Percentiles rank a stretch among this genome's conserved stretches.
Conservation (phyloP, 345 rosid genomes). For the Citrus trifoliata region DNA sequence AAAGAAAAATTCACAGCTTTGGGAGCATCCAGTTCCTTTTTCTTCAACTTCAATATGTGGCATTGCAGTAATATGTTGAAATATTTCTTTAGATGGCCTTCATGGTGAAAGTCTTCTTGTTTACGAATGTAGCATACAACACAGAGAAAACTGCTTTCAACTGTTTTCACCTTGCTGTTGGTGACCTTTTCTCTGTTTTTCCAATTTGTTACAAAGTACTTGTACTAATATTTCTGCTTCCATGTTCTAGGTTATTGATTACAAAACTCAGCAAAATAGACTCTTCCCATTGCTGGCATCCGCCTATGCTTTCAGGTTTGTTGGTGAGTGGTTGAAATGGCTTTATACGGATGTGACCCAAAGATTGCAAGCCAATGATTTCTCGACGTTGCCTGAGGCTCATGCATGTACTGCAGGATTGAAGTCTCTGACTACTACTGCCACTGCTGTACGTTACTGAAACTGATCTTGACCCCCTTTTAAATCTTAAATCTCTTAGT, state of each 20-base stretch:
- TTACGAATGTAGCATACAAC: background rate
- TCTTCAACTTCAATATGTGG: background rate
- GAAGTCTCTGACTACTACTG: constrained; percentile 92
- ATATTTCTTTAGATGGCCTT: background rate
- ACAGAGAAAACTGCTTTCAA: background rate
- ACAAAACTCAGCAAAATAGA: constrained; percentile 93
- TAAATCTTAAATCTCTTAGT: background rate
- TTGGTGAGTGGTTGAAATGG: constrained; percentile 98
- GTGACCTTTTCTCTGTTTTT: background rate
- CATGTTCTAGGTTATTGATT: constrained; percentile 79
- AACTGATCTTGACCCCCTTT: constrained; percentile 4
- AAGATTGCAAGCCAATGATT: constrained; percentile 85
- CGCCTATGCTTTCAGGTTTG: constrained; percentile 97
- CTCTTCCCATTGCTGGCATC: constrained; percentile 99
- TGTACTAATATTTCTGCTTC: constrained; percentile 16
- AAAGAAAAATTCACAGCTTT: background rate
- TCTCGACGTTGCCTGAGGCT: constrained; percentile 91
- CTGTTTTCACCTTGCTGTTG: background rate
- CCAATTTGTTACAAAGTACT: background rate
- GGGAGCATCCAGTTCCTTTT: background rate
- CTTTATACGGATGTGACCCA: constrained; percentile 85
- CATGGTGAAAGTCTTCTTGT: background rate
- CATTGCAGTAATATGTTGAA: background rate
- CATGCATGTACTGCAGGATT: constrained; percentile 99
- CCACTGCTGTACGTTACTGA: constrained; percentile 73